Evolutionary conservation across 2,329 filamentous ascomycete genomes (phyloP).

Genomic region (Lasiodiplodia sp.): DNA sequence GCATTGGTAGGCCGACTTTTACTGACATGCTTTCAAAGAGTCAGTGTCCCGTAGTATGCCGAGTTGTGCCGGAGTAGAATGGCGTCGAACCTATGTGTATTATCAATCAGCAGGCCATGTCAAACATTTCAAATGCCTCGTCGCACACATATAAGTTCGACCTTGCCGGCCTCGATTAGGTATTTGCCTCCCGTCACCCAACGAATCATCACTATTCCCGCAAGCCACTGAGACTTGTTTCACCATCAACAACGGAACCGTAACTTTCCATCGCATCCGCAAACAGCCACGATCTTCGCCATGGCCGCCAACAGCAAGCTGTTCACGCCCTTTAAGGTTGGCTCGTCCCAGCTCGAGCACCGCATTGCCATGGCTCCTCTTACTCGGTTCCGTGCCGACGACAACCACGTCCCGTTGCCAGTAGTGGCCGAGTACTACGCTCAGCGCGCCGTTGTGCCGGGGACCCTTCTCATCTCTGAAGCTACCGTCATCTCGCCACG

Average conservation of each 20-base stretch:
- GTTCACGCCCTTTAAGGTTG: constrained; percentile 42
- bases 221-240: neutral
- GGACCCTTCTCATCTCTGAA: constrained; percentile 44
- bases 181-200: neutral
- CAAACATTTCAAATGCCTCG: neutral
- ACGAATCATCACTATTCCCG: neutral
- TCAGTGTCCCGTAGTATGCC: neutral
- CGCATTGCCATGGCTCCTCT: constrained; percentile 42
- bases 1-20: neutral
- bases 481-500: constrained; percentile 44
- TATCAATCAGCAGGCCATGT: constrained; percentile 16
- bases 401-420: constrained; percentile 57
- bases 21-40: neutral
- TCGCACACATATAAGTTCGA: neutral
- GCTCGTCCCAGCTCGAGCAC: constrained; percentile 38
- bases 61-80: neutral
- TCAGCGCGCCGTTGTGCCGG: constrained; percentile 40
- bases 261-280: neutral
- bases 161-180: neutral
- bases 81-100: constrained; percentile 15
- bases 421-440: constrained; percentile 47
- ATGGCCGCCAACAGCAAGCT: constrained; percentile 33
- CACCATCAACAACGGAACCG: neutral
- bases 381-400: constrained; percentile 51
- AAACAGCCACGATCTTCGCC: neutral